Base-by-base conservation (phyloP, 2,329 filamentous ascomycete genomes). In the Exophiala mesophila region DNA sequence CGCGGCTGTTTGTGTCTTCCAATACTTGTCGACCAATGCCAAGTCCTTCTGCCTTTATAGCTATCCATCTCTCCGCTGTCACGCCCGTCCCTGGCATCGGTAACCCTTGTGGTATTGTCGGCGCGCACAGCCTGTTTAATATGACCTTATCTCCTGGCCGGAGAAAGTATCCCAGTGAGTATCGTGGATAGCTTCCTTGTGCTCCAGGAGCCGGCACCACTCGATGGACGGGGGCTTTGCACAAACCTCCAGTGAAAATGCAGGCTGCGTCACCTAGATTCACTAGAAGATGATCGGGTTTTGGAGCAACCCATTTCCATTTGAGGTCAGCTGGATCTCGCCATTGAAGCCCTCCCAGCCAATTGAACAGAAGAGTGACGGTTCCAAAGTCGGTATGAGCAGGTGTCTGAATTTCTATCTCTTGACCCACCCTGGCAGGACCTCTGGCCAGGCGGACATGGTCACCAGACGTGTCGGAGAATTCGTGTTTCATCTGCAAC, bases 141-240 rank as follows among this genome's bases (percentile, higher is more conserved):
- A 16, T 32, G 7, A 36, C 34, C 23, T 68, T 59, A 58, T 74
- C 69, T 50, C 45, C 70, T 2, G 73, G 73, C 52, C 75, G 56
- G 19, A 66, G 60, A 55, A 77, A 77, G 52, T 77, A 77, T 5
- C 76, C 73, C 15, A 78, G 48, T 58, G 72, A 75, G 54, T 70
- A 73, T 41, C 75, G 59, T n/a, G 61, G 64, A 12, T 39, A 47
- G 12, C 58, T 53, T 3, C 56, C 63, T 54, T 77, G 74, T 10
- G 57, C 52, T 1, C 71, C 71, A 0, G 72, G 72, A 23, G 73
- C 66, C 18, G 62, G 60, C 6, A 69, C 68, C 16, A 77, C 72
- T 2, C 74, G 63, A 57, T 77, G 73, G n/a, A n/a, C n/a, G n/a
- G n/a, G n/a, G n/a, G n/a, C n/a, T n/a, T n/a, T n/a, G n/a, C n/a